Evolutionary conservation across 176 grass and related monocot species (phyloP), one percentile per base, ranked within the genome.

Genomic region (Lolium rigidum): DNA sequence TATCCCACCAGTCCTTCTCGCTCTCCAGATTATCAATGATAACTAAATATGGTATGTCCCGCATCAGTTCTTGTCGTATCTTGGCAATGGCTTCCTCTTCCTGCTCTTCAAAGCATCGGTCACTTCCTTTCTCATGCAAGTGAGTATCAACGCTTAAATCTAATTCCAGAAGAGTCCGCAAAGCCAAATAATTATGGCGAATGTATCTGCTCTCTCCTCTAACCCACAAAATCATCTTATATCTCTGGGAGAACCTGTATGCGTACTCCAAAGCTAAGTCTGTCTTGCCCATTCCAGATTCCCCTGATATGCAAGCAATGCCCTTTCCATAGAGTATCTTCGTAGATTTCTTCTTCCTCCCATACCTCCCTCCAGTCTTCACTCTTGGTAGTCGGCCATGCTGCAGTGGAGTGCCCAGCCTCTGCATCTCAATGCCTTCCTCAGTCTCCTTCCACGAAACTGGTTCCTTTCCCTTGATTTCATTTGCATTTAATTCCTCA

Each of bases 1-100:
- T 89, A 80, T 95, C 94, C 97, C 97, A 98, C 97, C 97, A 98
- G 82, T 98, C 97, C 55, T 95, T 95, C 75, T 98, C 97, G 47
- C 77, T 98, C 74, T 98, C 97, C 87, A 98, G 85, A 86, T 92
- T 95, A 81, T 98, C 97, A 87, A 98, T 94, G 76, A 98, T 91
- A 57, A 98, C 90, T 89, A 98, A 88, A 86, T 82, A 98, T 5
- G 97, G 97, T 79, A 98, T 92, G 83, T 95, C 90, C 17, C 84
- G 82, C 81, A 90, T 87, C 81, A 98, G 85, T 88, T 98, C 97
- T 84, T 98, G 94, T 70, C 84, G 86, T 64, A 95, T 86, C 80
- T 84, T 94, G 69, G 76, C 82, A 80, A 98, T 94, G 37, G 93
- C 93, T 88, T 94, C 92, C 57, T 98, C 97, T 87, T 98, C 96